These are phyloP conservation scores for Globisporangium mamillatum DNA, from an alignment of 352 stramenopile genomes.

Conservation along the genomic window DNA sequence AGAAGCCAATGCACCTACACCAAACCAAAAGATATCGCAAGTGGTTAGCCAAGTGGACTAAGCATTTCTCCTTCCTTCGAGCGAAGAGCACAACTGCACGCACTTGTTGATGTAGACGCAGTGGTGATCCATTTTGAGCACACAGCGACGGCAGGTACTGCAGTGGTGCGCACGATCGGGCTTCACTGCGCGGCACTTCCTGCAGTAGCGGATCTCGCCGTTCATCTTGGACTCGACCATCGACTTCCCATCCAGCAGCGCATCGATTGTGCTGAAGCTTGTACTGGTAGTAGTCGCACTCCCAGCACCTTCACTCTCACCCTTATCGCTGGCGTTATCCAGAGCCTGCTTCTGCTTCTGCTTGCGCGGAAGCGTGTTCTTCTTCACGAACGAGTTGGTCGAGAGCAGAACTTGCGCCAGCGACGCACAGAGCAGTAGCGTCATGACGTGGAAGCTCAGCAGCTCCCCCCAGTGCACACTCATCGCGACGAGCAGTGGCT, in stretches of 20 bases:
- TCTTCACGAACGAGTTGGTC: constrained; percentile 49
- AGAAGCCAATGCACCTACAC: constrained; percentile 78
- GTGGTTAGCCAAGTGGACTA: too few species aligned
- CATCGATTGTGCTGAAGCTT: background rate
- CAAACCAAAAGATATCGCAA: constrained; percentile 2
- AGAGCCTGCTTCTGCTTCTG: constrained; percentile 19
- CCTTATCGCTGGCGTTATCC: background rate
- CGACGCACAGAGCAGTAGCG: constrained; percentile 53
- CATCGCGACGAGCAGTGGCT: constrained; percentile 35
- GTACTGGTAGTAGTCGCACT: background rate
- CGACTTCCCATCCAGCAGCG: background rate
- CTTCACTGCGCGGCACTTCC: constrained; percentile 75
- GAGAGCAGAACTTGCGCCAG: constrained; percentile 57
- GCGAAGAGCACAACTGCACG: constrained; percentile 10
- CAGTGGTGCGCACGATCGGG: constrained; percentile 83
- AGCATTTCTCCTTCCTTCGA: background rate
- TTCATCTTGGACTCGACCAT: constrained; percentile 72
- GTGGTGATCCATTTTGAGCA: constrained; percentile 89
- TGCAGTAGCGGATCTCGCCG: constrained; percentile 60
- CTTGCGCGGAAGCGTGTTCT: constrained; percentile 25
- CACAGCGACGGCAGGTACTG: constrained; percentile 67
- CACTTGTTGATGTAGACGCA: constrained; percentile 90
- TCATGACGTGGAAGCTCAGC: constrained; percentile 51
- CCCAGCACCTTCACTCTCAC: background rate
- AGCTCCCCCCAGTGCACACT: constrained; percentile 37